Percentiles rank a stretch among this genome's conserved stretches.
These are phyloP conservation scores for Eustoma russellianum DNA, from an alignment of 257 asterid species.

Conservation along the genomic window DNA sequence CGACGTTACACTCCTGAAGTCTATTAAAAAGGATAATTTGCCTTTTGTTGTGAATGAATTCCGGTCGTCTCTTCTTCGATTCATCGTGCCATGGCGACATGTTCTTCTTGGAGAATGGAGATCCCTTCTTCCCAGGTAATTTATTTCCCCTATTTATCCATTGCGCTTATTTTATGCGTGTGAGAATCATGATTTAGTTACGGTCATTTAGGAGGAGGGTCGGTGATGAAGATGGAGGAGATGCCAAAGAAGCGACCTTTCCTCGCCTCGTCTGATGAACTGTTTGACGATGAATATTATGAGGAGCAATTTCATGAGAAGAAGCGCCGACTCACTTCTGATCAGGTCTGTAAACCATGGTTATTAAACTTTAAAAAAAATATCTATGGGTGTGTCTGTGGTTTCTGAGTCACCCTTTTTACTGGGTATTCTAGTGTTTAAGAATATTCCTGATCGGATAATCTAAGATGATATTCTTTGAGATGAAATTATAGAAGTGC, in stretches of 20 bases:
- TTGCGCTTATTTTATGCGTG: no score
- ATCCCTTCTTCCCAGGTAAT: constrained; percentile 63
- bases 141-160: background rate
- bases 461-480: constrained; percentile 4
- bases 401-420: no score
- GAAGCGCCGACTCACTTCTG: constrained; percentile 91
- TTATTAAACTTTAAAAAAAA: no score
- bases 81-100: constrained; percentile 63
- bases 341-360: constrained; percentile 46
- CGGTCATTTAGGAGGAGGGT: constrained; percentile 37
- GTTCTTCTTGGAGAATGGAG: constrained; percentile 58
- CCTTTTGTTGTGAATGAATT: constrained; percentile 41
- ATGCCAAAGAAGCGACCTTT: constrained; percentile 65
- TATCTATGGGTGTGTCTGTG: no score
- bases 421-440: no score
- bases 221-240: constrained; percentile 65
- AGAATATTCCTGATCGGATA: background rate
- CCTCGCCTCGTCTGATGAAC: constrained; percentile 63
- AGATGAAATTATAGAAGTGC: background rate
- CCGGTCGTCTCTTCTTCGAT: constrained; percentile 67
- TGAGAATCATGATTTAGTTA: background rate
- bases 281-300: constrained; percentile 78
- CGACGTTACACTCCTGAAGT: constrained; percentile 21
- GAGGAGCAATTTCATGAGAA: constrained; percentile 93
- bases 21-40: constrained; percentile 5